phyloP scores from a whole-genome alignment of 1,284 basidiomycete species.

The Trametes polyzona region DNA sequence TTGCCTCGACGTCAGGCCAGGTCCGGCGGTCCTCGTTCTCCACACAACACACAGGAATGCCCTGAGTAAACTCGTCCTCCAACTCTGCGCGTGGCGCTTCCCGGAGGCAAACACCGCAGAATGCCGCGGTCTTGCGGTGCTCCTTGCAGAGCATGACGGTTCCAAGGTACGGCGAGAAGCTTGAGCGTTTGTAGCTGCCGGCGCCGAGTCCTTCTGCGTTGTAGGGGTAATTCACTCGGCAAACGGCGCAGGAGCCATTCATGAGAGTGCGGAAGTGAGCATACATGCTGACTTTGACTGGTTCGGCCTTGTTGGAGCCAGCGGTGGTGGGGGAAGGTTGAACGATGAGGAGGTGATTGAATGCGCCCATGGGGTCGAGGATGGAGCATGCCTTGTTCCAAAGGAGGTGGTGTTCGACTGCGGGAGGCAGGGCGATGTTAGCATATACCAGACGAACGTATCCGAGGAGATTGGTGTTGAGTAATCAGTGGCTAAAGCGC shows the following conservation, averaged over 20 bases:
- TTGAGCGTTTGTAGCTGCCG: constrained; percentile 48
- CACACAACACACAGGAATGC: constrained; percentile 49
- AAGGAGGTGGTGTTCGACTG: constrained; percentile 61
- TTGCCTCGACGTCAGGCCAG: constrained; percentile 66
- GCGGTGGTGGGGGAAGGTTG: constrained; percentile 34
- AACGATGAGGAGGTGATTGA: constrained; percentile 38
- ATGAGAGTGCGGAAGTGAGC: constrained; percentile 49
- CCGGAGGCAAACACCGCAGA: constrained; percentile 71
- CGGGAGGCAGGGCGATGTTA: background rate
- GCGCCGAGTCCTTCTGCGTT: constrained; percentile 50
- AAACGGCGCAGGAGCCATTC: constrained; percentile 59
- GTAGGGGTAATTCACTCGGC: constrained; percentile 64
- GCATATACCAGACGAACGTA: too few relatives aligned
- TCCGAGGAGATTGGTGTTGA: too few relatives aligned
- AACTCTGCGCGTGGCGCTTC: constrained; percentile 52
- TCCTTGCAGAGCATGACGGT: constrained; percentile 61
- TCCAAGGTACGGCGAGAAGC: constrained; percentile 47
- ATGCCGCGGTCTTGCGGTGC: constrained; percentile 56
- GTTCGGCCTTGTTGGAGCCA: constrained; percentile 31
- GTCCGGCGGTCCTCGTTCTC: constrained; percentile 74
- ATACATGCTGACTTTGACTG: constrained; percentile 40
- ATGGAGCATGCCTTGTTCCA: constrained; percentile 59
- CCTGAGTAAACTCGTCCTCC: constrained; percentile 41
- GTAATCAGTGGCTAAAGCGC: too few relatives aligned
- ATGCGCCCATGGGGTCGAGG: constrained; percentile 55